Percentiles rank a stretch among this genome's conserved stretches.
Evolutionary conservation across 202 grass and related monocot species (phyloP).

Genomic region (Cymbopogon flexuosus): DNA sequence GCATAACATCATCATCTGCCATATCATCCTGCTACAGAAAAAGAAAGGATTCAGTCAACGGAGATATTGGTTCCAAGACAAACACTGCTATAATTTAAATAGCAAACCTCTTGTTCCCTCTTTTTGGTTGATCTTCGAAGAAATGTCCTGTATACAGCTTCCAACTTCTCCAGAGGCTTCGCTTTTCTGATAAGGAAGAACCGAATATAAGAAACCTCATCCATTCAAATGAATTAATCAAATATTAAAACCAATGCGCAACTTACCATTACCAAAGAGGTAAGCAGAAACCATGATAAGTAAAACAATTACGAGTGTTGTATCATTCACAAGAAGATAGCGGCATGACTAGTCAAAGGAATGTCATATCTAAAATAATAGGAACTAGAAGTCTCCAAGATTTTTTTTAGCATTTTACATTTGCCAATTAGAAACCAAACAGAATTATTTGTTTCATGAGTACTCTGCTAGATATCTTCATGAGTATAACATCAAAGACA

Average conservation of each 20-base stretch:
- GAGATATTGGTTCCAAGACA: background rate
- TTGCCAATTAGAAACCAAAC: background rate
- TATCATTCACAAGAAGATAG: background rate
- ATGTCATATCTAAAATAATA: background rate
- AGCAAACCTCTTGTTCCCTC: constrained; percentile 51
- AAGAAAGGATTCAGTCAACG: background rate
- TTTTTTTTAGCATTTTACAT: background rate
- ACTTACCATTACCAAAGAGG: background rate
- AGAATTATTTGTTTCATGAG: background rate
- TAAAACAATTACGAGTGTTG: background rate
- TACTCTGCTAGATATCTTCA: constrained; percentile 3
- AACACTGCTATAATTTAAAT: background rate
- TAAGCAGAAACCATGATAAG: background rate
- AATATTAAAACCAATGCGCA: background rate
- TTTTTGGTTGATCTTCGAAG: constrained; percentile 57
- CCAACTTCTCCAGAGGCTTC: constrained; percentile 67
- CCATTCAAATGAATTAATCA: background rate
- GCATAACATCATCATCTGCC: constrained; percentile 24
- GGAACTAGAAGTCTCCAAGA: background rate
- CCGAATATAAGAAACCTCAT: constrained; percentile 11
- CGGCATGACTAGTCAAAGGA: background rate
- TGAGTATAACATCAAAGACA: background rate
- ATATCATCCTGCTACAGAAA: constrained; percentile 50
- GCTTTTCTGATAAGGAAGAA: constrained; percentile 46
- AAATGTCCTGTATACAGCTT: constrained; percentile 66